Evolutionary conservation across 2,329 filamentous ascomycete genomes (phyloP).

Genomic region (Alternaria brassicae): DNA sequence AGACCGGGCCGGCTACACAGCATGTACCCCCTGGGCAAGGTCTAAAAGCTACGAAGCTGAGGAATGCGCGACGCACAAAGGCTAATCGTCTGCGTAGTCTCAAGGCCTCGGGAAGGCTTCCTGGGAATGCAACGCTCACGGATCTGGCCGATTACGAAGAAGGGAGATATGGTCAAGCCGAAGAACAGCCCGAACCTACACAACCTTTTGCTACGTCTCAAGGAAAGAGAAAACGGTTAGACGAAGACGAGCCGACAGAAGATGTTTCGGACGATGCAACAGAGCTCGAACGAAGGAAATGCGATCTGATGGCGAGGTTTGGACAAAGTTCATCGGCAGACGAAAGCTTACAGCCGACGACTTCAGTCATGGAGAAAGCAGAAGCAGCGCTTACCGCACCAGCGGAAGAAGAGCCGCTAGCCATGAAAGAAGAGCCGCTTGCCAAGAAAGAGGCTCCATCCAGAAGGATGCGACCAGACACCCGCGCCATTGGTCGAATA

Average conservation of each 20-base stretch:
- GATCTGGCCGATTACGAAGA: slow-evolving; percentile 60
- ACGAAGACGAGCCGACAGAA: slow-evolving; percentile 25
- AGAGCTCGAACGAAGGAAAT: slow-evolving; percentile 33
- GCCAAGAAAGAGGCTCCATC: slow-evolving; percentile 18
- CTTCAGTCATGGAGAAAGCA: background rate
- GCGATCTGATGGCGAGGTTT: slow-evolving; percentile 33
- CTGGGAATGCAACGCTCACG: slow-evolving; percentile 57
- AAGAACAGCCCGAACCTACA: background rate
- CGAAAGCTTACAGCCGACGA: background rate
- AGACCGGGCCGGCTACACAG: background rate
- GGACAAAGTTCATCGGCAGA: slow-evolving; percentile 6
- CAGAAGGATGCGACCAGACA: slow-evolving; percentile 37
- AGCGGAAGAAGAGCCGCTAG: background rate
- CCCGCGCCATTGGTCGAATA: slow-evolving; percentile 40
- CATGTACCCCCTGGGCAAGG: slow-evolving; percentile 59
- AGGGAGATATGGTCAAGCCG: slow-evolving; percentile 16
- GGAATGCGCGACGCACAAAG: slow-evolving; percentile 63
- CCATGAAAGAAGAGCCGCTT: slow-evolving; percentile 10
- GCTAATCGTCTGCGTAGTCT: slow-evolving; percentile 59
- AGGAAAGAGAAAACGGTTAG: slow-evolving; percentile 36
- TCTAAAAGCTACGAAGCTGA: slow-evolving; percentile 58
- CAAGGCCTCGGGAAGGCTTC: slow-evolving; percentile 62
- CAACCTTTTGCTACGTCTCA: slow-evolving; percentile 15
- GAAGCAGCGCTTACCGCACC: background rate
- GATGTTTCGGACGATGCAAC: slow-evolving; percentile 12